These are phyloP conservation scores for Lactarius sanguifluus DNA, from an alignment of 768 basidiomycete species.

Conservation along the genomic window DNA sequence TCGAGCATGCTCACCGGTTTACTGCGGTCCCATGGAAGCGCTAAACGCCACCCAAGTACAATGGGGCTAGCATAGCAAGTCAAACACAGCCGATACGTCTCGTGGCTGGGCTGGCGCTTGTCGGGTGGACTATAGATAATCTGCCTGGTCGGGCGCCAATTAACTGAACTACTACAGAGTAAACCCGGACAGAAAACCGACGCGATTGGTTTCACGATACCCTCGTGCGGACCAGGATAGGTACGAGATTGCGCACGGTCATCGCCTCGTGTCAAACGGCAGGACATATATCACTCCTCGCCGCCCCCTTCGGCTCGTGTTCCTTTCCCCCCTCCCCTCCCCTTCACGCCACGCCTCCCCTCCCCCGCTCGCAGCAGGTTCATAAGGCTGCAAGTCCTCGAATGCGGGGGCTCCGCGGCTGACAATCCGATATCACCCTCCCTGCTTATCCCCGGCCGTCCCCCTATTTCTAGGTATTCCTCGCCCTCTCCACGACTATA, in stretches of 20 bases:
- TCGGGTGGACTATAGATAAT: constrained; percentile 17
- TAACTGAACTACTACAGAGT: constrained; percentile 21
- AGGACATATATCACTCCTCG: constrained; percentile 26
- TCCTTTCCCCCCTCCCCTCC: constrained; percentile 7
- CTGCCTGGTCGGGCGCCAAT: constrained; percentile 15
- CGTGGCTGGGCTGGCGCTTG: constrained; percentile 14
- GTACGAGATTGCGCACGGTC: constrained; percentile 26
- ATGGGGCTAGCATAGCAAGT: background rate
- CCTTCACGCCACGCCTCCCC: constrained; percentile 15
- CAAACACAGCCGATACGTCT: constrained; percentile 6
- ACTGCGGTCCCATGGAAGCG: constrained; percentile 4
- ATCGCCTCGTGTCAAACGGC: constrained; percentile 29
- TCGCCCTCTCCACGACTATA: background rate
- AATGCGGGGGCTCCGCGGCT: constrained; percentile 27
- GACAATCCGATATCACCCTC: constrained; percentile 15
- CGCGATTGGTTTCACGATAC: constrained; percentile 21
- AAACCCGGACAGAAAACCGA: constrained; percentile 13
- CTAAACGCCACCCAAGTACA: background rate
- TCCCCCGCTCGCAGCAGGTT: constrained; percentile 23
- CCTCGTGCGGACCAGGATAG: constrained; percentile 19
- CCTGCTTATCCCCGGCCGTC: constrained; percentile 3
- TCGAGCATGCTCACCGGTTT: background rate
- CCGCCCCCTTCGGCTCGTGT: constrained; percentile 9
- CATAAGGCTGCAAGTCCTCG: constrained; percentile 28
- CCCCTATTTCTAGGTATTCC: constrained; percentile 17